Conservation (phyloP, 1,139 yeast genomes). For the Chernovozyma aurita region DNA sequence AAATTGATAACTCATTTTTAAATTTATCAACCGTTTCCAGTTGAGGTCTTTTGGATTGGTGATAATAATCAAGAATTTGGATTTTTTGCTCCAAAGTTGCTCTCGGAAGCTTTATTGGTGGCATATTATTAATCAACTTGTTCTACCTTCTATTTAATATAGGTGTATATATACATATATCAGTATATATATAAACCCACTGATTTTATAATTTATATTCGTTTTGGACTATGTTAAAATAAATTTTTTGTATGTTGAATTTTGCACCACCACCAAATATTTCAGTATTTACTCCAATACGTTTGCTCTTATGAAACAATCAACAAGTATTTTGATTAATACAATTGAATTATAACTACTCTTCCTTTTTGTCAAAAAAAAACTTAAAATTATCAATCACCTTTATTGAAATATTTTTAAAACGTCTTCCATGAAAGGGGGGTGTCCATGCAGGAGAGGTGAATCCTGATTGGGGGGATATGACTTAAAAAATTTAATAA, state of each 20-base stretch:
- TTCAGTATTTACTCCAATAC: no score
- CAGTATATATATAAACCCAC: no score
- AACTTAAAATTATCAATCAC: no score
- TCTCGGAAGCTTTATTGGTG: slow-evolving; percentile 39
- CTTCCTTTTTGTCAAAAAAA: no score
- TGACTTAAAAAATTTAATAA: neutral
- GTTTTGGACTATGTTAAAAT: no score
- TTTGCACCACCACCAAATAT: neutral
- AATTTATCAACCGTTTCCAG: slow-evolving; percentile 54
- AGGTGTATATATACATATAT: neutral
- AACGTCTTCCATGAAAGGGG: neutral
- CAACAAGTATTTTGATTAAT: no score
- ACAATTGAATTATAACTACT: no score
- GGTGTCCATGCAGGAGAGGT: slow-evolving; percentile 8
- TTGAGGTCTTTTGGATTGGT: slow-evolving; percentile 46
- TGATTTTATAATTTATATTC: no score
- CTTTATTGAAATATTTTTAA: neutral
- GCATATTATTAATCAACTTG: slow-evolving; percentile 17
- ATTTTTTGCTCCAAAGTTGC: slow-evolving; percentile 59
- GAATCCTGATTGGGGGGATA: slow-evolving; percentile 4
- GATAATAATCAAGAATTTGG: slow-evolving; percentile 49
- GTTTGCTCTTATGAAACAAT: no score
- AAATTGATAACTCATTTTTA: slow-evolving; percentile 45
- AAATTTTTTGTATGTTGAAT: no score
- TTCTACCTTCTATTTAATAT: neutral